Evolutionary conservation across 805 yeast species (phyloP), one percentile per base, ranked within the genome.

Genomic region (Kurtzmaniella fragi): DNA sequence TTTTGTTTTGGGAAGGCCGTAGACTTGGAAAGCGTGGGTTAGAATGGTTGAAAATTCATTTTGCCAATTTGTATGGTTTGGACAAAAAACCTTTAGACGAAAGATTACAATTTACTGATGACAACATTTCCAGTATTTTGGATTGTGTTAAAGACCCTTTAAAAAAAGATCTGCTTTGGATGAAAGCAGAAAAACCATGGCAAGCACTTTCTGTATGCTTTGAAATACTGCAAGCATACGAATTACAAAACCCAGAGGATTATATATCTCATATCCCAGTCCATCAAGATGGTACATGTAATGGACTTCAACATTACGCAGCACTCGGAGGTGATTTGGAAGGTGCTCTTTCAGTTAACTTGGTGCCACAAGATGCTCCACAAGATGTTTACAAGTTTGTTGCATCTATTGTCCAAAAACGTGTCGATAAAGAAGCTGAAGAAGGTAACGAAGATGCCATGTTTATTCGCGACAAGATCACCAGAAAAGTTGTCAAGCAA

Each of bases 401-500:
- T 40, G 84, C 91, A 2, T 64, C 70, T 16, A 62, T 82, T 38
- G 89, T 85, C 11, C 69, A 70, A 37, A 64, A 69, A 41, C 64
- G 79, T 44, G 70, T 84, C 36, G 73, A 75, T 33, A 56, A 58
- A 10, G 84, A 77, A 29, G 78, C 77, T 5, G 75, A 58, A 9
- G 61, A 64, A 2, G 84, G 81, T 8, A 70, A 75, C 43, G 73
- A 71, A 40, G 60, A 62, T 40, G 91, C 90, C 1, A 41, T 54
- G n/a, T 57, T 65, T 27, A 62, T 84, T 31, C 67, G 73, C 41
- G 84, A 81, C 37, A 74, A 79, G 43, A 76, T 91, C 41, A 75
- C 82, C 14, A 76, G 99, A 51, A 91, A 91, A 56, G 82, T 93
- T 34, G 96, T 93, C 28, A 91, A 91, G 57, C 99, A 91, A 59